A percentile compares a stretch with the other conserved stretches of the same genome.
phyloP scores from a whole-genome alignment of 2,329 filamentous ascomycete species.

The Ascochyta viciae-villosae region DNA sequence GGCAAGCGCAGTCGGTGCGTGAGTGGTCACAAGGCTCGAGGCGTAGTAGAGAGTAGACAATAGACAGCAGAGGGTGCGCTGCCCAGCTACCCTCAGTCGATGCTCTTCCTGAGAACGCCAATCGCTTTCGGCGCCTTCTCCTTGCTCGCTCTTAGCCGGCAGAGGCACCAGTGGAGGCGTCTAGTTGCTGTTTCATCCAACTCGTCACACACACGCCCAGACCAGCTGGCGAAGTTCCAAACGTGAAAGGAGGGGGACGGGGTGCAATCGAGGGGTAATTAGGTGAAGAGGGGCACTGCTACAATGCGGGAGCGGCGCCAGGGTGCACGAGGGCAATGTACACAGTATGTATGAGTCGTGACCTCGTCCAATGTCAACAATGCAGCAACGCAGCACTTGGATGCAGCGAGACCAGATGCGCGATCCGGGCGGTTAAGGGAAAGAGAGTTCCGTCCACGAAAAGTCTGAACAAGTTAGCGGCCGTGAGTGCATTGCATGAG shows the following conservation, averaged over 20 bases:
- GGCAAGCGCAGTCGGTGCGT: slow-evolving; percentile 25
- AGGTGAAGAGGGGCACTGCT: slow-evolving; percentile 15
- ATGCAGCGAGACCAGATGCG: slow-evolving; percentile 30
- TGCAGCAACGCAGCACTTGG: slow-evolving; percentile 15
- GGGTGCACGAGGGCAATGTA: not conserved
- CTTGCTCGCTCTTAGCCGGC: slow-evolving; percentile 33
- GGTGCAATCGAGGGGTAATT: slow-evolving; percentile 22
- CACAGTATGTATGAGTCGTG: slow-evolving; percentile 11
- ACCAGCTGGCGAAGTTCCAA: slow-evolving; percentile 26
- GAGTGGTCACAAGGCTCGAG: slow-evolving; percentile 34
- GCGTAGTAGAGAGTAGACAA: too few species aligned
- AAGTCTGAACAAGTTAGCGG: slow-evolving; percentile 28
- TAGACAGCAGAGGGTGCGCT: slow-evolving; percentile 9
- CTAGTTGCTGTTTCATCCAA: slow-evolving; percentile 28
- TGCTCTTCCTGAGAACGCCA: slow-evolving; percentile 23
- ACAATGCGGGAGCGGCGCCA: slow-evolving; percentile 6
- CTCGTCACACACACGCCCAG: slow-evolving; percentile 38
- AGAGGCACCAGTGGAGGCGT: slow-evolving; percentile 18
- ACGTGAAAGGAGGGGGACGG: slow-evolving; percentile 27
- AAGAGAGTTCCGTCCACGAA: slow-evolving; percentile 24
- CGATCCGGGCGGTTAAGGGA: slow-evolving; percentile 23
- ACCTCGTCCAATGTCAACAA: slow-evolving; percentile 24
- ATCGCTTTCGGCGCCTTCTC: slow-evolving; percentile 32
- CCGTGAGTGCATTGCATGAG: slow-evolving; percentile 30
- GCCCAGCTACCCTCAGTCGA: not conserved